A percentile compares a stretch with the other conserved stretches of the same genome.
These are phyloP conservation scores for Puccinia brachypodii DNA, from an alignment of 1,284 basidiomycete genomes.

Conservation along the genomic window DNA sequence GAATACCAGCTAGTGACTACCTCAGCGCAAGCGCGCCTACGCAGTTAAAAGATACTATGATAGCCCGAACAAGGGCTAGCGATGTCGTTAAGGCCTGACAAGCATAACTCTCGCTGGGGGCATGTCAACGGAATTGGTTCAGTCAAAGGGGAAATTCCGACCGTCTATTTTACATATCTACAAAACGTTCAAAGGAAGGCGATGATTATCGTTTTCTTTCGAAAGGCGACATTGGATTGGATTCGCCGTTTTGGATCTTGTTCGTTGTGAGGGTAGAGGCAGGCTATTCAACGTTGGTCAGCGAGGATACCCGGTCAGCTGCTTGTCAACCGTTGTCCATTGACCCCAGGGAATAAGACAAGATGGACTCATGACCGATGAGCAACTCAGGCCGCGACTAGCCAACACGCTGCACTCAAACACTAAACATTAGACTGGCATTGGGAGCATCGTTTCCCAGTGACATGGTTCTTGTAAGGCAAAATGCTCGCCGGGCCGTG, in stretches of 20 bases:
- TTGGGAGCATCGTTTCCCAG: too few relatives aligned
- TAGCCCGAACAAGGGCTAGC: background rate
- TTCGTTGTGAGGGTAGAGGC: background rate
- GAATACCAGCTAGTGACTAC: background rate
- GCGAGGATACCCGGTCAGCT: background rate
- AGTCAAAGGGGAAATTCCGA: background rate
- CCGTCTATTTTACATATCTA: background rate
- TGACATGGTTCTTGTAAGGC: too few relatives aligned
- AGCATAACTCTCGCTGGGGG: background rate
- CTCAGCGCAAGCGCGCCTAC: background rate
- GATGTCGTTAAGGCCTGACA: background rate
- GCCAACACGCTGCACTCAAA: too few relatives aligned
- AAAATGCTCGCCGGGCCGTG: too few relatives aligned
- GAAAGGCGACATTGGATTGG: background rate
- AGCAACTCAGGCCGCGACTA: too few relatives aligned
- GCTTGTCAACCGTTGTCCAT: constrained; percentile 9
- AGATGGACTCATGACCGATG: too few relatives aligned
- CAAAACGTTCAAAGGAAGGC: background rate
- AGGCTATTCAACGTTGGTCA: background rate
- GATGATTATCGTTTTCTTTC: background rate
- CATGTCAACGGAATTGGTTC: background rate
- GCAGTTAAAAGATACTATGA: background rate
- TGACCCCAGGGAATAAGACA: background rate
- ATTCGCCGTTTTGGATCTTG: background rate
- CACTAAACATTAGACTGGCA: too few relatives aligned